Base-by-base conservation (phyloP, 1,284 basidiomycete species). In the Austroboletus rostrupii region DNA sequence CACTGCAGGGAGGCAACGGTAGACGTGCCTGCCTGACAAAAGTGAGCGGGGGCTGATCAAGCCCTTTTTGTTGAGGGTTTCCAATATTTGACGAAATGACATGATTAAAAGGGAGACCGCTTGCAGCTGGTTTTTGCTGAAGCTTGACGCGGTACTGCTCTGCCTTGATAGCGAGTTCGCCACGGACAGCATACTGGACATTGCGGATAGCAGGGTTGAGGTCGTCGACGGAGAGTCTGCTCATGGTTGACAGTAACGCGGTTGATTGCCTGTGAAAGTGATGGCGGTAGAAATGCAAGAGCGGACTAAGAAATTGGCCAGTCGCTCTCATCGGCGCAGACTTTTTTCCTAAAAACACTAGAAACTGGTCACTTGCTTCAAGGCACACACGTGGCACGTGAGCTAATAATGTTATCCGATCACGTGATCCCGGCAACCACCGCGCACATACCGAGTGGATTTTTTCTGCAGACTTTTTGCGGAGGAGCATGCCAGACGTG, bases 61-160 rank as follows among this genome's bases (percentile, higher is more conserved):
- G 78, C 1, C 91, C 92, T 65, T 87, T 87, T 71, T 97, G 96
- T 72, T 99, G 96, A 0, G 96, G 96, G 68, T 99, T 99, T 10
- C 96, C 96, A 53, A 99, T 99, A 73, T 99, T 99, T 57, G 93
- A 92, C 21, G 85, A 91, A 66, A 98, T 93, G 69, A 99, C 80
- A 60, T 85, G 84, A 65, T 85, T 80, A 68, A 98, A 99, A 20
- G 93, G 92, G 17, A 98, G 78, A 20, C 74, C 72, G 52, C 82
- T 72, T 53, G 76, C 68, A 3, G 37, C 36, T 12, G 61, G 54
- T 35, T 71, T 69, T 35, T 77, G 69, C 62, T 82, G 79, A 61
- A 96, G 81, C 59, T 76, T 70, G 45, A 84, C 83, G 53, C 85
- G 78, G 62, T 91, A 87, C 56, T 85, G 76, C 71, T 97, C 94